Percentiles rank a stretch among this genome's conserved stretches.
phyloP scores from a whole-genome alignment of 1,284 basidiomycete genomes.

The Phylloboletellus chloephorus region DNA sequence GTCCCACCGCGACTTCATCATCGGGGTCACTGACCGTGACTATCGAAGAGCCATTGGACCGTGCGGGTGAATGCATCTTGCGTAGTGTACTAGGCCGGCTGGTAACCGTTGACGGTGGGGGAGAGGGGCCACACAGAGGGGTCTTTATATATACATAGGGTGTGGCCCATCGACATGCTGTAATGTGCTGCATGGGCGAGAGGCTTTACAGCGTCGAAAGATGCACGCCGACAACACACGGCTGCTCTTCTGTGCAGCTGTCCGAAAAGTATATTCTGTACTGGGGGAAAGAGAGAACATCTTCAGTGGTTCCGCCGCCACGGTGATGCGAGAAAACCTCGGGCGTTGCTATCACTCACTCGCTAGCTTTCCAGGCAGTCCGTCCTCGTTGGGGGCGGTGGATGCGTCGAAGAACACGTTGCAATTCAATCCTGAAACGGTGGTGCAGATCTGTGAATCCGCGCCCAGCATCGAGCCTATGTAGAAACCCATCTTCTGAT shows the following conservation, averaged over 20 bases:
- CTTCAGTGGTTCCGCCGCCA: conserved; percentile 5
- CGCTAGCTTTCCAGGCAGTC: not conserved
- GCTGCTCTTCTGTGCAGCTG: not conserved
- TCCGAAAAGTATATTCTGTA: too few species aligned
- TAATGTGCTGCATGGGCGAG: too few species aligned
- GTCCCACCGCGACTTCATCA: conserved; percentile 35
- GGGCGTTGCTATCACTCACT: too few species aligned
- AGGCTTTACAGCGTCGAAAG: not conserved
- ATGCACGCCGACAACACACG: not conserved
- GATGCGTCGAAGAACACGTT: not conserved
- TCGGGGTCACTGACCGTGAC: not conserved
- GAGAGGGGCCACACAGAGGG: not conserved
- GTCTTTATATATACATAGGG: not conserved
- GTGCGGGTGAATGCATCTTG: too few species aligned
- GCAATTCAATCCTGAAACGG: conserved; percentile 1
- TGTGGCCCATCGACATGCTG: too few species aligned
- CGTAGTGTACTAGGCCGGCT: too few species aligned
- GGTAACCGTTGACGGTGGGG: too few species aligned
- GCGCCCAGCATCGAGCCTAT: not conserved
- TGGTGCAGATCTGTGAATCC: conserved; percentile 10
- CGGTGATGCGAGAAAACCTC: too few species aligned
- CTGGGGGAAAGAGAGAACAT: too few species aligned
- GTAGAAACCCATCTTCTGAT: too few species aligned
- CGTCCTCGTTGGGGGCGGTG: not conserved
- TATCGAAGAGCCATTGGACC: not conserved